Conservation (phyloP, 495 filamentous ascomycete species). For the Penicillium daleae region DNA sequence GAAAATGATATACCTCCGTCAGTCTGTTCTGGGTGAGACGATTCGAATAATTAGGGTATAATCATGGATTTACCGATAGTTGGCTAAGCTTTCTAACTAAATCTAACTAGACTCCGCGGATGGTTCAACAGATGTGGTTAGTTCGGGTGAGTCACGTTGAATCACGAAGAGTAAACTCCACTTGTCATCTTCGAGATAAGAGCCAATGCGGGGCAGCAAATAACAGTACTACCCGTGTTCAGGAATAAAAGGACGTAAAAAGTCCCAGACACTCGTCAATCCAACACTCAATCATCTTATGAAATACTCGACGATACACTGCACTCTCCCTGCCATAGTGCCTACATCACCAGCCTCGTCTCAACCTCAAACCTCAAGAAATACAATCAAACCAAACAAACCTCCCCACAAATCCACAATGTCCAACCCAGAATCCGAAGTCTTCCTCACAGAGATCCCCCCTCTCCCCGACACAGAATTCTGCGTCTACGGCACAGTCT, state of each 20-base stretch:
- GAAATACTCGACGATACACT: too few species aligned
- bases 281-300: too few species aligned
- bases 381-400: neutral
- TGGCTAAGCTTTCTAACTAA: too few species aligned
- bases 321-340: too few species aligned
- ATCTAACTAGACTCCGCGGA: too few species aligned
- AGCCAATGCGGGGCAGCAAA: neutral
- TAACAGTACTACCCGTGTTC: neutral
- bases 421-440: slow-evolving; percentile 2
- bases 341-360: too few species aligned
- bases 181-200: neutral
- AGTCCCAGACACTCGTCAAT: neutral
- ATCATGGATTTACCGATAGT: too few species aligned
- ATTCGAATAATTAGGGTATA: neutral
- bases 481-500: slow-evolving; percentile 33
- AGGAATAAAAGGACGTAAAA: neutral
- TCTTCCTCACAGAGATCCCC: slow-evolving; percentile 14
- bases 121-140: neutral
- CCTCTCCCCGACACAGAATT: slow-evolving; percentile 31
- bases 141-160: neutral
- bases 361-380: neutral
- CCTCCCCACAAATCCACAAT: neutral
- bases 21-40: neutral
- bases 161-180: neutral
- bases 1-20: neutral